phyloP scores from a whole-genome alignment of 805 yeast genomes.

The Candida xyloterini region DNA sequence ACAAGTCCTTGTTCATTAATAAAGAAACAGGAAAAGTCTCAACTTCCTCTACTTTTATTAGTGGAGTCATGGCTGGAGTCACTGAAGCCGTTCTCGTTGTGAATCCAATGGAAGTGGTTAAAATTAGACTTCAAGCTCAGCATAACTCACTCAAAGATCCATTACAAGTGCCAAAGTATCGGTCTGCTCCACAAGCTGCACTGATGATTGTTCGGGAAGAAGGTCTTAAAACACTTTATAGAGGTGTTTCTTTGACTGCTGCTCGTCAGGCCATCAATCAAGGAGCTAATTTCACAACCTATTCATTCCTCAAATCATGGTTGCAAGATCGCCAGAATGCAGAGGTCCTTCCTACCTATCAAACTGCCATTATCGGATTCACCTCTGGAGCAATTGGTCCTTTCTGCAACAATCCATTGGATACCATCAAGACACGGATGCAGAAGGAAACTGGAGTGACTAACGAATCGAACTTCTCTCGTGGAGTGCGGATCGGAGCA shows the following conservation, averaged over 20 bases:
- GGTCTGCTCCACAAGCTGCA: conserved; percentile 90
- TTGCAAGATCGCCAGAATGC: conserved; percentile 60
- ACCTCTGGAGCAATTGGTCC: conserved; percentile 97
- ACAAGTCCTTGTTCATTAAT: conserved; percentile 65
- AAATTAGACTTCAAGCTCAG: conserved; percentile 95
- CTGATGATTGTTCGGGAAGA: conserved; percentile 84
- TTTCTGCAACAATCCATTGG: conserved; percentile 94
- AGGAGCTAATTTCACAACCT: conserved; percentile 96
- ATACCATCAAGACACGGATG: conserved; percentile 94
- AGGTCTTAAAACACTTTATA: conserved; percentile 82
- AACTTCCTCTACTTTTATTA: conserved; percentile 74
- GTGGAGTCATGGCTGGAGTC: conserved; percentile 97
- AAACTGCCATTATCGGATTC: conserved; percentile 88
- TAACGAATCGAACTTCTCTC: conserved; percentile 63
- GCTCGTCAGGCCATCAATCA: conserved; percentile 98
- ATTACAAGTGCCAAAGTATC: conserved; percentile 70
- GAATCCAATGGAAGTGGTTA: conserved; percentile 96
- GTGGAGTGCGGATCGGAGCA: conserved; percentile 76
- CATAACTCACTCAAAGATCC: conserved; percentile 89
- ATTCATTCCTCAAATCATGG: conserved; percentile 74
- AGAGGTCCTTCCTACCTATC: conserved; percentile 80
- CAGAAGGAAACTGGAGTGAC: conserved; percentile 78
- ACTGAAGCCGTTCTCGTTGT: conserved; percentile 94
- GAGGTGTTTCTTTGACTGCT: conserved; percentile 94
- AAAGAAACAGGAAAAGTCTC: conserved; percentile 59